Evolutionary conservation across 805 yeast species (phyloP), one percentile per base, ranked within the genome.

Genomic region (Saturnispora sanitii): DNA sequence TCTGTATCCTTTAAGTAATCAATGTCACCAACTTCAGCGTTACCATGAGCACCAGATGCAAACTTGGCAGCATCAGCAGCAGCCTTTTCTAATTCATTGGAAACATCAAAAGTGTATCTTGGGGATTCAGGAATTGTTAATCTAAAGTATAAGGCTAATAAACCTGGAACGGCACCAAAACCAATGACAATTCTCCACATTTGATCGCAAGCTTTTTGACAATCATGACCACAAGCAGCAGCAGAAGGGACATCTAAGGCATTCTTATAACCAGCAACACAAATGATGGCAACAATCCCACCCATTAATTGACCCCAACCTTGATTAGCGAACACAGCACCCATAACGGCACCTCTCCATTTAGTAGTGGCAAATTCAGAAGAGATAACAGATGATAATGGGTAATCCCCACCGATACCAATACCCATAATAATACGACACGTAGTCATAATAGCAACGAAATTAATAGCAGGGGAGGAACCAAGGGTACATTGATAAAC

Each of bases 341-440:
- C 87, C 95, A 86, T 86, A 54, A 85, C 85, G 49, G 95, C 95
- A 73, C 96, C 96, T 78, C 96, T 83, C 94, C 95, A 86, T 64
- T 82, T 85, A 50, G 95, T 86, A 45, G 95, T 84, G 21, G 95
- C 74, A 56, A 86, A 86, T 69, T 86, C 96, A 44, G 95, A 80
- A 8, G 95, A 81, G 50, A 86, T 86, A 61, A 86, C 81, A n/a
- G 95, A 84, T 15, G 95, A 84, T 55, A 87, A 71, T 51, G 96
- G 95, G 62, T 86, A 86, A 68, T 86, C 96, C 73, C 95, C 96
- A 69, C 96, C 96, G 53, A 86, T 87, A 77, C 96, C 96, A 54
- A 87, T 80, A 71, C 96, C 96, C 85, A 79, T 81, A 48, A 86
- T 57, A 50, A 86, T 79, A 76, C 96, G 82, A 67, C 77, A 79